phyloP scores from a whole-genome alignment of 139 green algal species.

The Tetratostichococcus sp. region DNA sequence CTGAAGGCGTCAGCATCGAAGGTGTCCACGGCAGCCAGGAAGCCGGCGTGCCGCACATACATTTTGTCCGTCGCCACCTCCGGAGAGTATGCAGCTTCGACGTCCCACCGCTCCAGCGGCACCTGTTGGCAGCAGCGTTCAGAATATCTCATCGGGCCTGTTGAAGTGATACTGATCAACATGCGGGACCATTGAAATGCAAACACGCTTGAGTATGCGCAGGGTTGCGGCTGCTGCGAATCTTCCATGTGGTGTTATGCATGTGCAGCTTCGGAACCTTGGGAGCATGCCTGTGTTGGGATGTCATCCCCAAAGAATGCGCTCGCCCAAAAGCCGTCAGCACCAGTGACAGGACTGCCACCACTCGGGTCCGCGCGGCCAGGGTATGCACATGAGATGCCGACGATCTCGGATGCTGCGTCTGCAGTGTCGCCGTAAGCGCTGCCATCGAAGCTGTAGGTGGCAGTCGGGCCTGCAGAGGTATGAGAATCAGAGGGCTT shows the following conservation, averaged over 20 bases:
- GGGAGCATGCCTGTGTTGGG: background rate
- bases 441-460: background rate
- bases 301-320: background rate
- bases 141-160: no score
- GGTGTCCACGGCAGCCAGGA: conserved; percentile 35
- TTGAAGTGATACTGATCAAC: no score
- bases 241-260: no score
- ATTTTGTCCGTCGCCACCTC: conserved; percentile 7
- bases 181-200: no score
- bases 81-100: conserved; percentile 28
- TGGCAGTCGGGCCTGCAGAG: no score
- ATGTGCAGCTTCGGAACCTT: no score
- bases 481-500: no score
- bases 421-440: background rate
- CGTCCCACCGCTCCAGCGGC: conserved; percentile 50
- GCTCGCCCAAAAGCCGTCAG: background rate
- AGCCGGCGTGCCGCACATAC: conserved; percentile 53
- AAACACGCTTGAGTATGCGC: no score
- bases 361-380: background rate
- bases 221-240: no score
- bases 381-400: conserved; percentile 11
- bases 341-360: background rate
- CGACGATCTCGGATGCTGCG: conserved; percentile 1
- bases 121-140: background rate
- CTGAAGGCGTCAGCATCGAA: conserved; percentile 55